These are phyloP conservation scores for Plasmodium fragile DNA, from an alignment of 169 alveolate genomes.

Conservation along the genomic window DNA sequence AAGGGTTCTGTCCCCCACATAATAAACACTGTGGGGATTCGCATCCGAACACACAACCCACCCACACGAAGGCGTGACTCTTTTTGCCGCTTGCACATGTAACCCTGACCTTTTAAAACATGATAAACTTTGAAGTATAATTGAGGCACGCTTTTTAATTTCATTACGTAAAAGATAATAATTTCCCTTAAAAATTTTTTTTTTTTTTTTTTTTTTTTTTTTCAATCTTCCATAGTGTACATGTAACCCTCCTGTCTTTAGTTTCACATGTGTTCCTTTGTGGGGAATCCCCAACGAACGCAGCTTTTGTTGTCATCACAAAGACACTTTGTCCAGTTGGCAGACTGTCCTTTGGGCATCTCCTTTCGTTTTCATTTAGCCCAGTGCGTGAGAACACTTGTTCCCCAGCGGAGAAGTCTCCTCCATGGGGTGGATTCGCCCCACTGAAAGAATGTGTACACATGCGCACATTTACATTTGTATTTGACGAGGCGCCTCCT, in stretches of 20 bases:
- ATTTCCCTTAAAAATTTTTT: background rate
- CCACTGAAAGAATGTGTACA: background rate
- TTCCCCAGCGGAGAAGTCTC: background rate
- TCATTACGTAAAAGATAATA: background rate
- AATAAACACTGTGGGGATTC: background rate
- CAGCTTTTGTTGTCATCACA: background rate
- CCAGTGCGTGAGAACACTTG: background rate
- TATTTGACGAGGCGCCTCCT: background rate
- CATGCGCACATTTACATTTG: background rate
- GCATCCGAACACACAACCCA: background rate
- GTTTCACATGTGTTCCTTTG: background rate
- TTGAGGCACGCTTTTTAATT: background rate
- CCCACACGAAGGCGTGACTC: background rate
- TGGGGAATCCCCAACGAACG: background rate
- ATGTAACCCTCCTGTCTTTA: background rate
- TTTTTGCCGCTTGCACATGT: background rate
- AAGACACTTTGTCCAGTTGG: background rate
- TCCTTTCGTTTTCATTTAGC: background rate
- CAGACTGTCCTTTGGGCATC: background rate
- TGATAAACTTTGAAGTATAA: background rate
- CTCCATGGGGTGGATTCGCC: background rate
- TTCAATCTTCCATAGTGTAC: background rate
- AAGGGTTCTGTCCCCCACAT: background rate
- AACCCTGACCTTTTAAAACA: background rate
- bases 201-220: background rate